Conservation (phyloP, 164 flowering plant species). For the Santalum album region DNA sequence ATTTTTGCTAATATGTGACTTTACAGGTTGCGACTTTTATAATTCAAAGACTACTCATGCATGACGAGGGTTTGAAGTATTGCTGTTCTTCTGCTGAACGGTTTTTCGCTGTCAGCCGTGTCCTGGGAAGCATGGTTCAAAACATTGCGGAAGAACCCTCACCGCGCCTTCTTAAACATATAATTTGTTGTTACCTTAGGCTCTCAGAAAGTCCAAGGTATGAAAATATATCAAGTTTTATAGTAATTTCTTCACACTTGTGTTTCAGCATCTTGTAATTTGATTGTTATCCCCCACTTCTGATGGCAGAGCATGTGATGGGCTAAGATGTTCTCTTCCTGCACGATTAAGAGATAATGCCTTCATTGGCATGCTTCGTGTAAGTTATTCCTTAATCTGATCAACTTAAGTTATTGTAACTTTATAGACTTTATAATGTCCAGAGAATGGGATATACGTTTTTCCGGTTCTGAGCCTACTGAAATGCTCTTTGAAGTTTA, state of each 20-base stretch:
- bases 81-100: constrained; percentile 22
- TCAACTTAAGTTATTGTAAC: not conserved
- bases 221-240: no score
- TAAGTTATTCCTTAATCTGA: constrained; percentile 7
- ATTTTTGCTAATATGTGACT: not conserved
- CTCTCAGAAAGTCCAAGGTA: constrained; percentile 26
- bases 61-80: constrained; percentile 21
- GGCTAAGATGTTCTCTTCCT: constrained; percentile 11
- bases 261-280: not conserved
- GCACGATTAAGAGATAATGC: constrained; percentile 7
- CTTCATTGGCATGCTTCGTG: constrained; percentile 4
- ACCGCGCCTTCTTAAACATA: constrained; percentile 15
- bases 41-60: constrained; percentile 15
- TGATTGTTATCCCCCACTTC: not conserved
- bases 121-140: constrained; percentile 15
- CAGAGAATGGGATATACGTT: not conserved
- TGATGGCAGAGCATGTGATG: constrained; percentile 18
- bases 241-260: no score
- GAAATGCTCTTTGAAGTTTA: no score
- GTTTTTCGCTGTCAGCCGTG: constrained; percentile 15
- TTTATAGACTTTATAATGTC: no score
- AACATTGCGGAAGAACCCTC: constrained; percentile 11
- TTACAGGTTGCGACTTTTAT: constrained; percentile 31
- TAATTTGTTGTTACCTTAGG: constrained; percentile 20
- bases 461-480: not conserved